These are phyloP conservation scores for Pleurotus citrinopileatus DNA, from an alignment of 768 basidiomycete species.

Conservation along the genomic window DNA sequence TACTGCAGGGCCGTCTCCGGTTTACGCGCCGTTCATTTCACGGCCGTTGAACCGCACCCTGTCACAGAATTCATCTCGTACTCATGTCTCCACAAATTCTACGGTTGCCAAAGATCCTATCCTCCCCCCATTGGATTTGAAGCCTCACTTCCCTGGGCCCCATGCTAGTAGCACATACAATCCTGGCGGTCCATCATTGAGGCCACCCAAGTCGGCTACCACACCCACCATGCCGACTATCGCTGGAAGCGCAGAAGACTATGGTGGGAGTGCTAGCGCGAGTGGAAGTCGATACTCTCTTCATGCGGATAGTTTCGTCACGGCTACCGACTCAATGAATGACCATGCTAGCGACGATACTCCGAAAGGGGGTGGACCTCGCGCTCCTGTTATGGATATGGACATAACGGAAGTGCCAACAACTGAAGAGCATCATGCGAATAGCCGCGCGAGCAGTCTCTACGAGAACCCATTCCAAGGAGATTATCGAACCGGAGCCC, in stretches of 20 bases:
- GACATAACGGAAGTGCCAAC: slow-evolving; percentile 8
- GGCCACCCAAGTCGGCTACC: slow-evolving; percentile 22
- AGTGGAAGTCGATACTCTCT: slow-evolving; percentile 39
- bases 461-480: slow-evolving; percentile 7
- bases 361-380: not conserved
- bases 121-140: slow-evolving; percentile 59
- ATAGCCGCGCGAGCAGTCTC: not conserved
- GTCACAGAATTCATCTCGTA: slow-evolving; percentile 62
- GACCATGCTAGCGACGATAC: not conserved
- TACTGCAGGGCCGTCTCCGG: slow-evolving; percentile 44
- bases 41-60: slow-evolving; percentile 65
- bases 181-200: slow-evolving; percentile 25
- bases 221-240: slow-evolving; percentile 39
- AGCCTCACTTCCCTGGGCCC: slow-evolving; percentile 48
- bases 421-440: not conserved
- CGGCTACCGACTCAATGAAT: slow-evolving; percentile 32
- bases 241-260: slow-evolving; percentile 32
- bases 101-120: slow-evolving; percentile 19
- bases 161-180: slow-evolving; percentile 25
- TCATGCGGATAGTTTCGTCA: slow-evolving; percentile 57
- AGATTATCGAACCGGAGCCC: not conserved
- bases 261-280: slow-evolving; percentile 21
- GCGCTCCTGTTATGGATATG: slow-evolving; percentile 4
- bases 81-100: slow-evolving; percentile 44
- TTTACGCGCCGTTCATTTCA: slow-evolving; percentile 52